A percentile compares a stretch with the other conserved stretches of the same genome.
phyloP scores from a whole-genome alignment of 1,139 yeast species.

The Suhomyces kunorum region DNA sequence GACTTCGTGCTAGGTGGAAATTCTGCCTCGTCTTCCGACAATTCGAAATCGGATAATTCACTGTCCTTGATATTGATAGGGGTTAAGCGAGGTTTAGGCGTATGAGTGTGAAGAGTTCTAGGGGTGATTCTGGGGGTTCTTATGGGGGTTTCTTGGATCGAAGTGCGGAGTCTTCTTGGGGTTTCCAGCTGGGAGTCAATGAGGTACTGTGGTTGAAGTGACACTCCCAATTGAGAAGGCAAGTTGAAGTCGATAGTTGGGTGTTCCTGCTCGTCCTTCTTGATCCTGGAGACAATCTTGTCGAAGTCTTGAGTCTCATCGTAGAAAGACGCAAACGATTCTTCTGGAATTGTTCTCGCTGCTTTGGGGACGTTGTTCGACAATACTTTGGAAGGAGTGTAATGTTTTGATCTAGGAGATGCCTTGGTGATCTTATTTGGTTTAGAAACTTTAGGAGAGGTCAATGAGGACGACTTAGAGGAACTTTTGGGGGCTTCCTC shows the following conservation, averaged over 20 bases:
- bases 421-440: conserved; percentile 7
- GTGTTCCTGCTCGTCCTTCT: conserved; percentile 10
- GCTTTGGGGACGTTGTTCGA: too few relatives aligned
- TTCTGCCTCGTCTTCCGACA: conserved; percentile 18
- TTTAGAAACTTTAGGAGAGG: conserved; percentile 2
- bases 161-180: conserved; percentile 15
- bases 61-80: conserved; percentile 14
- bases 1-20: not conserved
- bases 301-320: conserved; percentile 32
- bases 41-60: conserved; percentile 16
- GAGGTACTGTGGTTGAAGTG: conserved; percentile 18
- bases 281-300: conserved; percentile 21
- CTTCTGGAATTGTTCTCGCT: not conserved
- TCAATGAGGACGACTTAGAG: not conserved
- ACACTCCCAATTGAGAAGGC: conserved; percentile 33
- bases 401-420: conserved; percentile 3
- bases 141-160: conserved; percentile 17
- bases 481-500: conserved; percentile 4
- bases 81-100: conserved; percentile 20
- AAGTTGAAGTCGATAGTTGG: conserved; percentile 18
- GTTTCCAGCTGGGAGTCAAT: conserved; percentile 15
- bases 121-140: conserved; percentile 11
- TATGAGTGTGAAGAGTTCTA: conserved; percentile 11
- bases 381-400: too few relatives aligned
- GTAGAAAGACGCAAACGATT: conserved; percentile 19